Evolutionary conservation across 257 asterid species (phyloP), one percentile per base, ranked within the genome.

Genomic region (Petrea volubilis): DNA sequence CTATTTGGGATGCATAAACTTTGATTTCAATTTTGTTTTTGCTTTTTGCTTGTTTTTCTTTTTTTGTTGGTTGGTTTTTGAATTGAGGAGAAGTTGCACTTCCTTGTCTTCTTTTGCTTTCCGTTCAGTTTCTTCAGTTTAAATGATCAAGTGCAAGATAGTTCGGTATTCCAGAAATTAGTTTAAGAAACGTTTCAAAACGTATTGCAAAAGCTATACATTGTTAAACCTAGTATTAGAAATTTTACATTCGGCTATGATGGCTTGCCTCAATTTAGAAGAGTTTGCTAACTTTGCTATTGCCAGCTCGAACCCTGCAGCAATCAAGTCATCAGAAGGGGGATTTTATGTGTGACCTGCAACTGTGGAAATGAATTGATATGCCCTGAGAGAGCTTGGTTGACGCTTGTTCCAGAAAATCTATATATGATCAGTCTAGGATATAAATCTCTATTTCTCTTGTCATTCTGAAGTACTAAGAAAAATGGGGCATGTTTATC

Each of bases 121-220:
- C 8, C 36, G 18, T 75, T 15, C 20, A 23, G 31, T 56, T 27
- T 8, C 71, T 76, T 60, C 55, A 28, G 47, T 40, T 50, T 62
- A 40, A 40, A 23, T 68, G 73, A 55, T 53, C 57, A 44, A 27
- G 38, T 62, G 52, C 53, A 8, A 52, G 71, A 47, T 33, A 21
- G 18, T 63, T 71, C 15, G 3, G 17, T 33, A n/a, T 60, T 52
- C n/a, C 64, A 18, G 33, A 20, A 36, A 63, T 62, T 64, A 24
- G 59, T 6, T 57, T 64, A 27, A 40, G 43, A 43, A 44, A 59
- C 70, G 44, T 9, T 64, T 65, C 3, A 23, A 10, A 20, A n/a
- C 60, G 53, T 49, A 21, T 10, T 24, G 23, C 38, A n/a, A 46
- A 56, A 31, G 33, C 58, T 70, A 17, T 20, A 17, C 40, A n/a